Conservation (phyloP, 1,284 basidiomycete species). For the Coniophora puteana region DNA sequence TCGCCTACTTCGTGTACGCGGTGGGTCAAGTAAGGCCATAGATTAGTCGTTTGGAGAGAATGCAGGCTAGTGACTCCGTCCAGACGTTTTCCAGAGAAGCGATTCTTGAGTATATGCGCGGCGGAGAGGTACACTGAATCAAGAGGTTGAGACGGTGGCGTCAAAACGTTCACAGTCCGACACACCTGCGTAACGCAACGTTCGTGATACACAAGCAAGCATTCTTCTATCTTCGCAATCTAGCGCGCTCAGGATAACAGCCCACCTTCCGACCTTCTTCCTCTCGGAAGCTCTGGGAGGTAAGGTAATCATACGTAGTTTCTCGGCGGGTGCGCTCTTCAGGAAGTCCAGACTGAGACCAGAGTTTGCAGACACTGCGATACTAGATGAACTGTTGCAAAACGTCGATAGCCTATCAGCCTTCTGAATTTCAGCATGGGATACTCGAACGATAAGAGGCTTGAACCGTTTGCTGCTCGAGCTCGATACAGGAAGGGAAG, state of each 20-base stretch:
- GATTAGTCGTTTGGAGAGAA: conserved; percentile 46
- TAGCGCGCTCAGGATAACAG: conserved; percentile 52
- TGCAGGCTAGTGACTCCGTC: conserved; percentile 33
- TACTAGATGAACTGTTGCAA: too few species aligned
- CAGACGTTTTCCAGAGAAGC: conserved; percentile 48
- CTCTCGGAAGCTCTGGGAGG: conserved; percentile 57
- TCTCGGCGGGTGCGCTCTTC: conserved; percentile 16
- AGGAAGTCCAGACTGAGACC: too few species aligned
- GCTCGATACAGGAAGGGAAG: too few species aligned
- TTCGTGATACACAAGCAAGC: conserved; percentile 50
- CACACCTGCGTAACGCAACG: conserved; percentile 65
- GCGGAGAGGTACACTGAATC: conserved; percentile 60
- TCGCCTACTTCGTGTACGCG: conserved; percentile 40
- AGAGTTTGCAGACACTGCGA: too few species aligned
- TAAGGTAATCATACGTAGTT: conserved; percentile 12
- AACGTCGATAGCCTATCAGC: too few species aligned
- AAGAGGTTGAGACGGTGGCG: background rate
- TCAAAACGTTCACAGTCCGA: background rate
- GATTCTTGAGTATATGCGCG: conserved; percentile 35
- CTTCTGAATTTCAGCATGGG: too few species aligned
- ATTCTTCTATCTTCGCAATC: conserved; percentile 35
- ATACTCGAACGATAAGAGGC: conserved; percentile 23
- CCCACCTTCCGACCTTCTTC: conserved; percentile 47
- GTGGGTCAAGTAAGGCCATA: conserved; percentile 64
- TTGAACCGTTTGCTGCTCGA: conserved; percentile 36